phyloP scores from a whole-genome alignment of 2,329 filamentous ascomycete genomes.

The Neonectria ditissima region DNA sequence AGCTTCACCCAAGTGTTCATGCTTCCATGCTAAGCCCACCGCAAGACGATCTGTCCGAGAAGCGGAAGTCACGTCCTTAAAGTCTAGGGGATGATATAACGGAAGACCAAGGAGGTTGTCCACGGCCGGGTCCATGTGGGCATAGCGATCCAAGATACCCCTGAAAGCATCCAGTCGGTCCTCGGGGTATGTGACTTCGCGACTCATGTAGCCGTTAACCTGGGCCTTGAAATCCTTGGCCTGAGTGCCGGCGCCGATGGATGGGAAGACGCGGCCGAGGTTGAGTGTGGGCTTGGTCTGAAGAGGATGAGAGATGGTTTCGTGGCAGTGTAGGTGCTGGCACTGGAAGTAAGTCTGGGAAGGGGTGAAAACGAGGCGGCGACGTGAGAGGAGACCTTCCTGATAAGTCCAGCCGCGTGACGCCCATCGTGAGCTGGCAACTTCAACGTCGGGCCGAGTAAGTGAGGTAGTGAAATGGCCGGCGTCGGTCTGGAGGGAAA shows the following conservation, averaged over 20 bases:
- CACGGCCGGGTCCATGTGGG: slow-evolving; percentile 42
- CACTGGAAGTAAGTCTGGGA: slow-evolving; percentile 56
- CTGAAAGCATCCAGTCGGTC: slow-evolving; percentile 52
- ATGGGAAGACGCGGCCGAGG: slow-evolving; percentile 50
- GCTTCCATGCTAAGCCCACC: slow-evolving; percentile 51
- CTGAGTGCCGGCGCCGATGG: slow-evolving; percentile 36
- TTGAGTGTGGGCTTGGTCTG: slow-evolving; percentile 47
- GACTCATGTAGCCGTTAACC: slow-evolving; percentile 49
- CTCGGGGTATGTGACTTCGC: slow-evolving; percentile 42
- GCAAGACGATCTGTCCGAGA: slow-evolving; percentile 51
- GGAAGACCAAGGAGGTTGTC: slow-evolving; percentile 51
- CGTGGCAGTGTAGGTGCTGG: slow-evolving; percentile 52
- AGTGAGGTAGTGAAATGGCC: slow-evolving; percentile 53
- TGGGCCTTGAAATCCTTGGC: slow-evolving; percentile 44
- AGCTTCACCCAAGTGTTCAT: slow-evolving; percentile 40
- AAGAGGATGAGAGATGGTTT: slow-evolving; percentile 51
- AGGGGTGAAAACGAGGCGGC: slow-evolving; percentile 52
- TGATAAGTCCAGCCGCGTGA: slow-evolving; percentile 53
- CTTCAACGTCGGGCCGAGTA: slow-evolving; percentile 50
- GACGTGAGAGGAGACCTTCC: slow-evolving; percentile 51
- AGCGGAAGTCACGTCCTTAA: slow-evolving; percentile 43
- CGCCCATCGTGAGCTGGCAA: slow-evolving; percentile 51
- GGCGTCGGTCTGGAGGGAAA: slow-evolving; percentile 49
- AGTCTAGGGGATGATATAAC: slow-evolving; percentile 50
- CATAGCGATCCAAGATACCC: slow-evolving; percentile 47